Evolutionary conservation across 176 grass and related monocot species (phyloP).

Genomic region (Carex myosuroides): DNA sequence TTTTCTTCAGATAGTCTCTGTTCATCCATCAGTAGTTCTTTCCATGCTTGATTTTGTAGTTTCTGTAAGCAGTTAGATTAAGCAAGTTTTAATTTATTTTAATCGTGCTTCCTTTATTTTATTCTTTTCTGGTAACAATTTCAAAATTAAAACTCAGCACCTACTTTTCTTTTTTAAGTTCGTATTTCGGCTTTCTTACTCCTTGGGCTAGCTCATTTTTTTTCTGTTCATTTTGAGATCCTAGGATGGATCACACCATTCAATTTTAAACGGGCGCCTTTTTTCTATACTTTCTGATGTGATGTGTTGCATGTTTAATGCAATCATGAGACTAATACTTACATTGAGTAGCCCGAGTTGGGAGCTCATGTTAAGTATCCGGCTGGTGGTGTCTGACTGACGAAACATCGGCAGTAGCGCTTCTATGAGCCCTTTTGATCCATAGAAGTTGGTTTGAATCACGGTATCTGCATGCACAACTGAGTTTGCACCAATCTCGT

Average conservation of each 20-base stretch:
- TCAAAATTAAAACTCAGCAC: background rate
- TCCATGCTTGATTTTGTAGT: slow-evolving; percentile 38
- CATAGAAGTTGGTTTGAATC: slow-evolving; percentile 68
- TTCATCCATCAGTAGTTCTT: slow-evolving; percentile 48
- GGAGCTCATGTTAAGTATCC: slow-evolving; percentile 91
- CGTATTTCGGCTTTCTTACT: background rate
- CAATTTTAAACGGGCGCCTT: background rate
- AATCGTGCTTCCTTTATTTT: background rate
- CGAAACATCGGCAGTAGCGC: slow-evolving; percentile 70
- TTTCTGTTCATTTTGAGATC: background rate
- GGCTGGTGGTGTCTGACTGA: slow-evolving; percentile 33
- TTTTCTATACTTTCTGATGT: background rate
- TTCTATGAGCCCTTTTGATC: slow-evolving; percentile 59
- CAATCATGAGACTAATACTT: slow-evolving; percentile 25
- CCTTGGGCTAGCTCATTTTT: background rate
- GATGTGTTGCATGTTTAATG: background rate
- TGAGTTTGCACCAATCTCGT: slow-evolving; percentile 70
- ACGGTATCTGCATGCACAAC: slow-evolving; percentile 77
- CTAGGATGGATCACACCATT: background rate
- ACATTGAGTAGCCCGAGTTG: slow-evolving; percentile 91
- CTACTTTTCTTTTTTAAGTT: background rate
- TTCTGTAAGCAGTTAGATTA: slow-evolving; percentile 38
- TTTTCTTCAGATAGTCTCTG: slow-evolving; percentile 37
- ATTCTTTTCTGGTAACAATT: background rate
- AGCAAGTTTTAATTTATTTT: background rate